Base-by-base conservation (phyloP, 257 asterid species). In the Prunella vulgaris region DNA sequence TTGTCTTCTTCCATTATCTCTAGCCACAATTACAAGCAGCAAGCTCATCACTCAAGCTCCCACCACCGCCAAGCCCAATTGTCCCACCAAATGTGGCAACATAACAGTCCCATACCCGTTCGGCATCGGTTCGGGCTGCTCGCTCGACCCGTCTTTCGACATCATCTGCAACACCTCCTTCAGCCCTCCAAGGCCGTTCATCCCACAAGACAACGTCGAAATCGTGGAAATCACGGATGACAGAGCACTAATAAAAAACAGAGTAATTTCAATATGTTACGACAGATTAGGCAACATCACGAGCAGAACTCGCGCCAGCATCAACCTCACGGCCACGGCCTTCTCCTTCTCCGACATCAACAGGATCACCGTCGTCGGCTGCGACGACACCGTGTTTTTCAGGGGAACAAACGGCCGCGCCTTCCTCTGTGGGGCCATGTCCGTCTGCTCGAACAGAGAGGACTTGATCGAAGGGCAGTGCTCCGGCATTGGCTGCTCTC, bases 401-500 rank as follows among this genome's bases (percentile, higher is more conserved):
- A 0, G 10, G 0, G 87, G 81, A 10, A 37, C 27, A 0, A 37
- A 32, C 3, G 86, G 83, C 1, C 75, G 78, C 0, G 40, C 75
- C 15, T 88, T 81, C 75, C 68, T 48, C 3, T 73, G 67, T 0
- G 84, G 85, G 1, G 84, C 92, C n/a, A 3, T 74, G 0, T 74
- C 95, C 0, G 3, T 78, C 0, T 89, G 96, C 65, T 70, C 70
- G 0, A 49, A 15, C 40, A 60, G 38, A 0, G 74, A 28, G 2
- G 76, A 83, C 75, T 84, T 87, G 66, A 64, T 80, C 7, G 85
- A 83, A 10, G 83, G 89, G 2, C 74, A 71, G 2, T 88, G 96
- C 62, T 27, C 78, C 9, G 93, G 96, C 1, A 53, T 80, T 9
- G 96, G 94, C 5, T 89, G 96, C 32, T 82, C 91, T 10, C 88